These are phyloP conservation scores for Lachnellula hyalina DNA, from an alignment of 2,329 filamentous ascomycete genomes.

Conservation along the genomic window DNA sequence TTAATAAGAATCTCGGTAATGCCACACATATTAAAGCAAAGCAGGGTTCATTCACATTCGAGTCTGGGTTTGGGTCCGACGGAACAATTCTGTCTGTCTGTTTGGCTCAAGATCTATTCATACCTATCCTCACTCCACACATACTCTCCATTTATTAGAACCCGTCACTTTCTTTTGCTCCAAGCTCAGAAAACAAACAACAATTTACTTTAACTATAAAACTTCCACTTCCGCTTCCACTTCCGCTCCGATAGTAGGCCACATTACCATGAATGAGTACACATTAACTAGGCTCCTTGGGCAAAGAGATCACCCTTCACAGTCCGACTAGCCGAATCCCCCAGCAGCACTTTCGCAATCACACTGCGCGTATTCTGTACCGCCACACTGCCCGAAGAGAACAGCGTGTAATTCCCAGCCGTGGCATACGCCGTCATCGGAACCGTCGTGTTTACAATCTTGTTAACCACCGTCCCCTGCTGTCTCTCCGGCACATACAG, in stretches of 20 bases:
- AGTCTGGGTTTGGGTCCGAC: too few species aligned
- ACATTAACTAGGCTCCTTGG: background rate
- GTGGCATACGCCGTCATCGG: constrained; percentile 1
- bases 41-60: too few species aligned
- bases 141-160: too few species aligned
- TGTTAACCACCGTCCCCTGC: constrained; percentile 1
- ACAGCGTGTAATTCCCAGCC: constrained; percentile 12
- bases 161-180: too few species aligned
- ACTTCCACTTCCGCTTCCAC: background rate
- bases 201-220: background rate
- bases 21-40: too few species aligned
- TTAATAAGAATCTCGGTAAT: too few species aligned
- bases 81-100: too few species aligned
- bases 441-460: constrained; percentile 6
- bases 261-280: background rate
- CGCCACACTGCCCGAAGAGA: background rate
- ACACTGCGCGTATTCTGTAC: constrained; percentile 4
- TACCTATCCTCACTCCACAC: too few species aligned
- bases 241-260: background rate
- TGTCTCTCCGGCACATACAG: constrained; percentile 10
- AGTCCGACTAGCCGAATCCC: constrained; percentile 7
- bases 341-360: constrained; percentile 11
- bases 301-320: constrained; percentile 6
- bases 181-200: too few species aligned
- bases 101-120: too few species aligned